These are phyloP conservation scores for Dictyophora rubrovolvata DNA, from an alignment of 768 basidiomycete species.

Conservation along the genomic window DNA sequence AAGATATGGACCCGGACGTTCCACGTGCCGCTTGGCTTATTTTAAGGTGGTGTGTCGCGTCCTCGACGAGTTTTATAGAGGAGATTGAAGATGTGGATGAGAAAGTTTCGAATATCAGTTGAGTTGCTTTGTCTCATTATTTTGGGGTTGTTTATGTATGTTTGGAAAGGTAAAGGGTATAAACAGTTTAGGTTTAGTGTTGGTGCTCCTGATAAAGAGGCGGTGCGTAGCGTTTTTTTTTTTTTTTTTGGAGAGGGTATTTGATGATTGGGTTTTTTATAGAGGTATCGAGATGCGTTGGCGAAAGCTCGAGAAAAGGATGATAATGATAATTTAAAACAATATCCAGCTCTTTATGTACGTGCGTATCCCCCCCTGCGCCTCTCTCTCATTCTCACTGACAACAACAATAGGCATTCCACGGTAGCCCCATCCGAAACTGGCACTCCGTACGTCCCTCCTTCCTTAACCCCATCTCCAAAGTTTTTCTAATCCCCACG, in stretches of 20 bases:
- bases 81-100: constrained; percentile 48
- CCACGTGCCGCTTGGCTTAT: constrained; percentile 56
- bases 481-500: not conserved
- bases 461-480: not conserved
- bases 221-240: constrained; percentile 13
- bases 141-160: not conserved
- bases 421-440: constrained; percentile 53
- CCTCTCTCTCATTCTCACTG: constrained; percentile 14
- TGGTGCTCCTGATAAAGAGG: constrained; percentile 63
- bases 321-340: constrained; percentile 30
- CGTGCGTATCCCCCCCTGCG: not conserved
- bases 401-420: constrained; percentile 56
- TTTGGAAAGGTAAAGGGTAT: constrained; percentile 33
- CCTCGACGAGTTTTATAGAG: constrained; percentile 63
- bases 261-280: not conserved
- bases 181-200: constrained; percentile 63
- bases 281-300: constrained; percentile 41
- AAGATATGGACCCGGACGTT: constrained; percentile 38
- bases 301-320: constrained; percentile 27
- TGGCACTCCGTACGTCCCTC: constrained; percentile 52
- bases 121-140: not conserved
- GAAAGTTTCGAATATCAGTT: constrained; percentile 43
- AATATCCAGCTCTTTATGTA: constrained; percentile 31
- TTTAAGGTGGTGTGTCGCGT: constrained; percentile 62
- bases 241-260: not conserved